phyloP scores from a whole-genome alignment of 495 filamentous ascomycete species.

The Emericellopsis terricola region DNA sequence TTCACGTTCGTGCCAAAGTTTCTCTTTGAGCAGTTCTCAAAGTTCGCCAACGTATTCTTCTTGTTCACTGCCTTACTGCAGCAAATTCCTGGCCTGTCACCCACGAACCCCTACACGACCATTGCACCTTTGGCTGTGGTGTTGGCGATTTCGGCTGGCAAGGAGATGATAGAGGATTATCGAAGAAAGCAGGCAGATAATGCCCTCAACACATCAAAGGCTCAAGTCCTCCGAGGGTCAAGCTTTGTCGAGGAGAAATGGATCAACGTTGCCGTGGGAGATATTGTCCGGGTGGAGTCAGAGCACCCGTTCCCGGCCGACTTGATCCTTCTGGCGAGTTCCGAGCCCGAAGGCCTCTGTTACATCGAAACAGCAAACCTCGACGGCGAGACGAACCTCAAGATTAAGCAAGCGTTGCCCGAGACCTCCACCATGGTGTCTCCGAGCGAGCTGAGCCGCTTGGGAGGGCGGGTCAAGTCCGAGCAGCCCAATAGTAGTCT shows the following conservation, averaged over 20 bases:
- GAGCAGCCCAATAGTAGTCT: conserved; percentile 98
- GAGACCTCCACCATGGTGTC: conserved; percentile 83
- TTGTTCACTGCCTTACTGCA: conserved; percentile 91
- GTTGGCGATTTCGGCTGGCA: conserved; percentile 80
- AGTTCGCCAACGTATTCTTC: conserved; percentile 99
- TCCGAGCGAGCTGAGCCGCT: conserved; percentile 65
- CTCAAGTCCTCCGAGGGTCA: conserved; percentile 68
- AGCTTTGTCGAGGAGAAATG: conserved; percentile 75
- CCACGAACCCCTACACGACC: conserved; percentile 89
- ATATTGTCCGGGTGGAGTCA: conserved; percentile 87
- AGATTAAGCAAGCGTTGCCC: conserved; percentile 96
- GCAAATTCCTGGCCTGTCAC: conserved; percentile 88
- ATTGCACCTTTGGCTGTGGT: conserved; percentile 86
- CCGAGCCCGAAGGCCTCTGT: conserved; percentile 92
- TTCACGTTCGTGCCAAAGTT: conserved; percentile 96
- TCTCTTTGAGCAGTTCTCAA: conserved; percentile 96
- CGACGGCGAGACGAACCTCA: conserved; percentile 96
- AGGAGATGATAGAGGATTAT: conserved; percentile 89
- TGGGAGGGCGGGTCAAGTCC: conserved; percentile 74
- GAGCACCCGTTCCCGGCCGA: conserved; percentile 96
- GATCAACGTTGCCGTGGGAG: conserved; percentile 86
- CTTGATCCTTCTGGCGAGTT: conserved; percentile 77
- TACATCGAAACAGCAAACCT: conserved; percentile 99
- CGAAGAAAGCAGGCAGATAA: conserved; percentile 77
- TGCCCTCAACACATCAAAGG: conserved; percentile 74